phyloP scores from a whole-genome alignment of 176 grass and related monocot species.

The Lolium multiflorum region DNA sequence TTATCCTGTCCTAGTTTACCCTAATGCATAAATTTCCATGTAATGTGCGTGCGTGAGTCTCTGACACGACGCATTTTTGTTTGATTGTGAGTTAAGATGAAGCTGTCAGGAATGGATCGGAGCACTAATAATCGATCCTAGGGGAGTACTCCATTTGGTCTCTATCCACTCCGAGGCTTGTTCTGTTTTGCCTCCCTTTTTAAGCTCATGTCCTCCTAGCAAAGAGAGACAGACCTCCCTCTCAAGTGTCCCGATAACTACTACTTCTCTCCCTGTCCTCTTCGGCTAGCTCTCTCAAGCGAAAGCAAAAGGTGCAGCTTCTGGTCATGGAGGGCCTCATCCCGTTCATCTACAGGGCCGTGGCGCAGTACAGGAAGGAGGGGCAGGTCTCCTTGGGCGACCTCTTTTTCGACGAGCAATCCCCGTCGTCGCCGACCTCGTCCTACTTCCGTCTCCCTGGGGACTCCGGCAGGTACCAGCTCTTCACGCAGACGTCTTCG shows the following conservation, averaged over 20 bases:
- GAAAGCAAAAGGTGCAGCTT: not conserved
- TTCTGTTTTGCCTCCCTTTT: constrained; percentile 51
- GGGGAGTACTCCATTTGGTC: constrained; percentile 40
- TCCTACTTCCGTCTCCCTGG: constrained; percentile 67
- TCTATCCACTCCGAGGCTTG: constrained; percentile 44
- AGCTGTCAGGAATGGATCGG: constrained; percentile 25
- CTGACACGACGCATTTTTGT: constrained; percentile 8
- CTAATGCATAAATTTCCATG: not conserved
- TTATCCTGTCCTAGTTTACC: not conserved
- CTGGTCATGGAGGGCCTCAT: constrained; percentile 81
- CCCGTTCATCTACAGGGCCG: constrained; percentile 85
- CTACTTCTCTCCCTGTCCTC: not conserved
- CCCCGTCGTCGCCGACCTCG: constrained; percentile 46
- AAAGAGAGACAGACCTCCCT: not conserved
- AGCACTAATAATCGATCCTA: constrained; percentile 8
- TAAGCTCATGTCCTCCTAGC: constrained; percentile 34
- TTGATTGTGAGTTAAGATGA: constrained; percentile 25
- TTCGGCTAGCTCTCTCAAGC: constrained; percentile 9
- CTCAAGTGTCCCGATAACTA: not conserved
- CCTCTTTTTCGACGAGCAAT: constrained; percentile 65
- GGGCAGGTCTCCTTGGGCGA: constrained; percentile 57
- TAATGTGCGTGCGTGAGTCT: not conserved
- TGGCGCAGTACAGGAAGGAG: constrained; percentile 67
- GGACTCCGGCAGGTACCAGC: constrained; percentile 62
- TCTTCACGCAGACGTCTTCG: constrained; percentile 38